A percentile compares a stretch with the other conserved stretches of the same genome.
phyloP scores from a whole-genome alignment of 2,329 filamentous ascomycete species.

The Aphanoascus verrucosus region DNA sequence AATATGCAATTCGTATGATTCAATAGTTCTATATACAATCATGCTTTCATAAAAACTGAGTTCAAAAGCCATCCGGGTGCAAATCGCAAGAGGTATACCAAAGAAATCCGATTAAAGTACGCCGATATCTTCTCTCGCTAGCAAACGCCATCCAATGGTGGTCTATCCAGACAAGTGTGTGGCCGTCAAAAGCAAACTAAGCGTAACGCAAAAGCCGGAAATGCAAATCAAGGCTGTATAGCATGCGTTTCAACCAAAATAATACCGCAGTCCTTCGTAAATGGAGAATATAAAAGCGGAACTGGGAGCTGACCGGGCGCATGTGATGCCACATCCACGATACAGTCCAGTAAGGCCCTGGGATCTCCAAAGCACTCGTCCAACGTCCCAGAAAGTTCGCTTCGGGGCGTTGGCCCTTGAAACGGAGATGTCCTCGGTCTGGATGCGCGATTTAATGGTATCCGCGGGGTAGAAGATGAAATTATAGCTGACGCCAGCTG shows the following conservation, averaged over 20 bases:
- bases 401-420: constrained; percentile 38
- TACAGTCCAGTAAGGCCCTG: constrained; percentile 79
- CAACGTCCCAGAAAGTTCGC: constrained; percentile 62
- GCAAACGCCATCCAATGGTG: neutral
- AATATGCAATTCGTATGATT: no score
- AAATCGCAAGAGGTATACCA: neutral
- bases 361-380: constrained; percentile 63
- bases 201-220: neutral
- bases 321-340: constrained; percentile 88
- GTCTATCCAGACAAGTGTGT: neutral
- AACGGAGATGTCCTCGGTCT: constrained; percentile 59
- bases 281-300: constrained; percentile 98
- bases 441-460: constrained; percentile 94
- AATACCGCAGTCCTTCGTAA: constrained; percentile 71
- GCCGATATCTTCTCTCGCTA: neutral
- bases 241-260: constrained; percentile 38
- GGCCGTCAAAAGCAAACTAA: neutral
- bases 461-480: constrained; percentile 96
- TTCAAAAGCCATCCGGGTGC: no score
- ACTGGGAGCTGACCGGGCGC: constrained; percentile 75
- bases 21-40: no score
- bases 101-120: neutral
- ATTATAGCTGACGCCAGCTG: constrained; percentile 88
- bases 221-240: neutral
- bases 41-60: no score